Base-by-base conservation (phyloP, 2,329 filamentous ascomycete species). In the Penicillium aurantiogriseum region DNA sequence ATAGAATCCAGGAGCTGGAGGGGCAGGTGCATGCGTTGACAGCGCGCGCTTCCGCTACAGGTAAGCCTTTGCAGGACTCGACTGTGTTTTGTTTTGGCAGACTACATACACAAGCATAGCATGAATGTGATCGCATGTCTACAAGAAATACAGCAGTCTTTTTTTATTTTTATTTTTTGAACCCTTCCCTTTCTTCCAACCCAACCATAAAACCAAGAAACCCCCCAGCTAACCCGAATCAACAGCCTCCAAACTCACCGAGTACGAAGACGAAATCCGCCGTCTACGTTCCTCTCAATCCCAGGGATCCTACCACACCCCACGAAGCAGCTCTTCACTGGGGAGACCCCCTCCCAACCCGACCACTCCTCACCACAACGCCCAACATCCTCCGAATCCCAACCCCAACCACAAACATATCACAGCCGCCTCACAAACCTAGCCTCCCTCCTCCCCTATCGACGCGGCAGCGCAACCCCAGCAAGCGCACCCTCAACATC, bases 201-300 rank as follows among this genome's bases (percentile, higher is more conserved):
- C 17, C 27, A n/a, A 6, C n/a, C 19, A 21, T 21, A 39, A 45
- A 45, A 42, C n/a, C 21, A 39, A 45, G 27, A 35, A 35, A 2
- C 39, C 19, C 19, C 25, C 3, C 5, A 29, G 23, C 46, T 42
- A 29, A 56, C 39, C 33, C 39, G 23, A 56, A 56, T 51, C 39
- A 56, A 63, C 64, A 83, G 82, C 80, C 48, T 79, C 81, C 63
- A 85, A 78, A 70, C 80, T 85, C 61, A 83, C 83, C 66, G 82
- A 86, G 70, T 87, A 86, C 71, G 85, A 87, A 76, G 83, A 86
- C 62, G 82, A 87, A 68, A 74, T 87, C 25, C 81, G 78, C 54
- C 76, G 75, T 51, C 74, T 87, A 33, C 74, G 73, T 67, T 64
- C 71, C 33, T 50, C 62, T 7, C 68, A 74, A 64, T 48, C 64